Evolutionary conservation across 139 green algal species (phyloP).

Genomic region (Chlorella sp.): DNA sequence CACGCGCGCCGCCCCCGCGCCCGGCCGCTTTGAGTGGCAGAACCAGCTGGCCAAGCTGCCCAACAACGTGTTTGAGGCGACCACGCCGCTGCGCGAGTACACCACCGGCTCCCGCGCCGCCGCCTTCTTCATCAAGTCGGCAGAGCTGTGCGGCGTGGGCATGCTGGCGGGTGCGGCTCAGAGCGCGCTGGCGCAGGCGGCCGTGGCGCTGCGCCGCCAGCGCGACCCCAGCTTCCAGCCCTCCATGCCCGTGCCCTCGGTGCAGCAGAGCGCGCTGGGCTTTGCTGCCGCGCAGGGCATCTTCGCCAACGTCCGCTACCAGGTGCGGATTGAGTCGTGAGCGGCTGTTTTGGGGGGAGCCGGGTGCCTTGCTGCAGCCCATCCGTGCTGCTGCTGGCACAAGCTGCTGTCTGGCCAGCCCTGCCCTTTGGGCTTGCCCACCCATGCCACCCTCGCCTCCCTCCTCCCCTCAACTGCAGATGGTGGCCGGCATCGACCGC

Average conservation of each 20-base stretch:
- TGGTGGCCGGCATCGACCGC: conserved; percentile 91
- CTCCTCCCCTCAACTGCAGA: conserved; percentile 54
- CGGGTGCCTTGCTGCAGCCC: conserved; percentile 39
- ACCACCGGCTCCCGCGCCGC: conserved; percentile 64
- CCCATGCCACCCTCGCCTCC: not conserved
- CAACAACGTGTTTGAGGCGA: conserved; percentile 88
- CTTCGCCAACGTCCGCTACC: conserved; percentile 91
- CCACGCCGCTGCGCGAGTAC: conserved; percentile 85
- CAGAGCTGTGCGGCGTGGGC: conserved; percentile 92
- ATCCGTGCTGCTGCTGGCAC: too few species aligned
- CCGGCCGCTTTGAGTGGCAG: conserved; percentile 81
- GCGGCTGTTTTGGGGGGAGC: too few species aligned
- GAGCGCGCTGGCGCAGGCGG: conserved; percentile 49
- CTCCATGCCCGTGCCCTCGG: conserved; percentile 74
- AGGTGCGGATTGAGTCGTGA: conserved; percentile 83
- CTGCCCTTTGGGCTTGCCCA: not conserved
- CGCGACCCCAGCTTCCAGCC: conserved; percentile 80
- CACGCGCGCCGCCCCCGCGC: conserved; percentile 69
- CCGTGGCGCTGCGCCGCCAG: conserved; percentile 42
- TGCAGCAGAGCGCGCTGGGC: conserved; percentile 70
- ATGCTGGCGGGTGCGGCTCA: conserved; percentile 66
- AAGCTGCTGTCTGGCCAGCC: too few species aligned
- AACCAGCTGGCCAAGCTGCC: conserved; percentile 73
- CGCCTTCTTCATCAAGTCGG: conserved; percentile 84
- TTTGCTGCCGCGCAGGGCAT: conserved; percentile 86